Evolutionary conservation across 371 early-diverging fungal species (phyloP).

Genomic region (Rhizopus stolonifer): DNA sequence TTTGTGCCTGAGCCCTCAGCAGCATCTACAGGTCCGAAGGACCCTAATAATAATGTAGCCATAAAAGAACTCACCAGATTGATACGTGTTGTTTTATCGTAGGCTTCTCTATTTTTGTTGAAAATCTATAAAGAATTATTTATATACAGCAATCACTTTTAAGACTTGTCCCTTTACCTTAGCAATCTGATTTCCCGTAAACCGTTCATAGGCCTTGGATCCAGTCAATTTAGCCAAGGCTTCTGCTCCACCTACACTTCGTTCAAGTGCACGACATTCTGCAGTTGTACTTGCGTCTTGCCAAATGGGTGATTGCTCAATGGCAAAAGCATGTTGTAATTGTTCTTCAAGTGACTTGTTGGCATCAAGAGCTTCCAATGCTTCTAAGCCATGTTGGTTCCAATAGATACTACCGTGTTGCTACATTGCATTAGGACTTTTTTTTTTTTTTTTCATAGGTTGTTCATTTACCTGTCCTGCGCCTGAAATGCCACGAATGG

Average conservation of each 20-base stretch:
- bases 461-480: constrained; percentile 64
- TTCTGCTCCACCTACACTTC: constrained; percentile 57
- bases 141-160: not conserved
- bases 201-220: constrained; percentile 77
- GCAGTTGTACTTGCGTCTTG: constrained; percentile 75
- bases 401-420: constrained; percentile 89
- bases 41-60: constrained; percentile 65
- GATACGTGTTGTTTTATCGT: constrained; percentile 54
- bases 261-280: constrained; percentile 66
- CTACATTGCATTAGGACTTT: constrained; percentile 27
- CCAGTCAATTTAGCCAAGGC: constrained; percentile 70
- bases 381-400: constrained; percentile 47
- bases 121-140: constrained; percentile 28
- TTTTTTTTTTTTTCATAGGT: not conserved
- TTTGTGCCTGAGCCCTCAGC: constrained; percentile 87
- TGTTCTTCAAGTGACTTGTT: constrained; percentile 46
- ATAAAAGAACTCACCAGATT: constrained; percentile 76
- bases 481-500: constrained; percentile 63
- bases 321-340: constrained; percentile 59
- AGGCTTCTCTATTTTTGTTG: constrained; percentile 27
- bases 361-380: constrained; percentile 37
- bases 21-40: constrained; percentile 65
- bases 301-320: constrained; percentile 78
- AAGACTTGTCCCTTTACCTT: constrained; percentile 61
- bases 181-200: constrained; percentile 76